These are phyloP conservation scores for Coemansia sp. DNA, from an alignment of 192 early-diverging fungal genomes.

Conservation along the genomic window DNA sequence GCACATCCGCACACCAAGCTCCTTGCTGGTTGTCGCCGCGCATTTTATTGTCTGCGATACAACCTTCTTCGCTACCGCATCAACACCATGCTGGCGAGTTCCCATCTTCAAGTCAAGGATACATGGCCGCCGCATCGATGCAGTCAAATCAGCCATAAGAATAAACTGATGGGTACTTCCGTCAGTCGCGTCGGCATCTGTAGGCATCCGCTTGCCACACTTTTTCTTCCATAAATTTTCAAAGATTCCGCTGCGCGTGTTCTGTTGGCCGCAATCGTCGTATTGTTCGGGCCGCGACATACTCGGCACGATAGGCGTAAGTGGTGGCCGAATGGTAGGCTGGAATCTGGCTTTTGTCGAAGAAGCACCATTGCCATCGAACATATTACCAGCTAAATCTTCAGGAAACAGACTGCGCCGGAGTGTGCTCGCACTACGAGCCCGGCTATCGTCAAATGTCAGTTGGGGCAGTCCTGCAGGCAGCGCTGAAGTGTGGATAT, in stretches of 20 bases:
- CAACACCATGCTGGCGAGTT: slow-evolving; percentile 91
- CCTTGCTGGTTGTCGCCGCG: slow-evolving; percentile 85
- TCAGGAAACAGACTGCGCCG: slow-evolving; percentile 32
- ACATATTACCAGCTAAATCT: not conserved
- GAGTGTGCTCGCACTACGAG: slow-evolving; percentile 32
- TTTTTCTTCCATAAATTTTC: slow-evolving; percentile 51
- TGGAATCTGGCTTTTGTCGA: not conserved
- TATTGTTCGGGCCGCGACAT: not conserved
- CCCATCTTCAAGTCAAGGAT: slow-evolving; percentile 99
- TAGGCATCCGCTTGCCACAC: slow-evolving; percentile 55
- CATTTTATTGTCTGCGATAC: slow-evolving; percentile 90
- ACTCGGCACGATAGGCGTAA: slow-evolving; percentile 7
- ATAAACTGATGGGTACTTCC: slow-evolving; percentile 79
- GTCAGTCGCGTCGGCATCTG: slow-evolving; percentile 33
- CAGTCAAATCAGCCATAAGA: slow-evolving; percentile 90
- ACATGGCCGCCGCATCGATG: slow-evolving; percentile 84
- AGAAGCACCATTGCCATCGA: not conserved
- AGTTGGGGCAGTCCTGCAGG: not conserved
- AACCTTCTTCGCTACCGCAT: slow-evolving; percentile 79
- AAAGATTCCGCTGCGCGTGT: slow-evolving; percentile 20
- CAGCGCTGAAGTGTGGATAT: not conserved
- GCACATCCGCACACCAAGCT: slow-evolving; percentile 92
- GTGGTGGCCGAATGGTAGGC: not conserved
- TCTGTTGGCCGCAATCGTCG: not conserved
- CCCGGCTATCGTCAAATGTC: slow-evolving; percentile 2